phyloP scores from a whole-genome alignment of 805 yeast genomes.

The Monosporozyma yasuniensis region DNA sequence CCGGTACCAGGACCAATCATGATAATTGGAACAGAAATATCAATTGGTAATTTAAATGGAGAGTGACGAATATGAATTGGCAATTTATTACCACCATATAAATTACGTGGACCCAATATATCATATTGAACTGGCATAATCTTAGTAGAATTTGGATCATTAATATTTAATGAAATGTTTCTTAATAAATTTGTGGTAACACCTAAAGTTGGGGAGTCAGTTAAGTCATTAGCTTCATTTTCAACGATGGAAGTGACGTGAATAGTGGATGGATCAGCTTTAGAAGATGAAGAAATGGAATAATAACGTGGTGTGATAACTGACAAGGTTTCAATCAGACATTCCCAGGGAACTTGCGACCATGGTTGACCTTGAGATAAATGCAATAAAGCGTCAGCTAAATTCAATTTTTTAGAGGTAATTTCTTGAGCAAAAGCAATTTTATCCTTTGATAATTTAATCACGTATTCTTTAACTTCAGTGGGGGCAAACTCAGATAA shows the following conservation, averaged over 20 bases:
- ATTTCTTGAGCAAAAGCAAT: constrained; percentile 57
- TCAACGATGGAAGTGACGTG: constrained; percentile 93
- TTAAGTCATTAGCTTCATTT: constrained; percentile 33
- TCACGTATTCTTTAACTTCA: constrained; percentile 34
- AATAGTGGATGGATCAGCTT: constrained; percentile 61
- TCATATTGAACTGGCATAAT: constrained; percentile 49
- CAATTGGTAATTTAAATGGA: constrained; percentile 84
- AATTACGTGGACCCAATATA: constrained; percentile 76
- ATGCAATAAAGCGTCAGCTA: constrained; percentile 61
- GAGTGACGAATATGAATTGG: constrained; percentile 95
- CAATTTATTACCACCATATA: constrained; percentile 40
- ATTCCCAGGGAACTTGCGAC: constrained; percentile 72
- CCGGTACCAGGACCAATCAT: constrained; percentile 99
- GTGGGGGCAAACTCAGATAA: constrained; percentile 80
- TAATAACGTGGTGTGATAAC: constrained; percentile 90
- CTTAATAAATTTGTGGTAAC: constrained; percentile 85
- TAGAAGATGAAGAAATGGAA: constrained; percentile 86
- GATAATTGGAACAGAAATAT: constrained; percentile 73
- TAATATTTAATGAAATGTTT: constrained; percentile 48
- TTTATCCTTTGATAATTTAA: constrained; percentile 56
- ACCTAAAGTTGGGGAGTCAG: constrained; percentile 40
- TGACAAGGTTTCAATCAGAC: constrained; percentile 70
- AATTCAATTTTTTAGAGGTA: constrained; percentile 50
- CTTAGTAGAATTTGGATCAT: constrained; percentile 12
- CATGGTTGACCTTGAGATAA: constrained; percentile 63